phyloP scores from a whole-genome alignment of 352 stramenopile genomes.

The Phytophthora megakarya region DNA sequence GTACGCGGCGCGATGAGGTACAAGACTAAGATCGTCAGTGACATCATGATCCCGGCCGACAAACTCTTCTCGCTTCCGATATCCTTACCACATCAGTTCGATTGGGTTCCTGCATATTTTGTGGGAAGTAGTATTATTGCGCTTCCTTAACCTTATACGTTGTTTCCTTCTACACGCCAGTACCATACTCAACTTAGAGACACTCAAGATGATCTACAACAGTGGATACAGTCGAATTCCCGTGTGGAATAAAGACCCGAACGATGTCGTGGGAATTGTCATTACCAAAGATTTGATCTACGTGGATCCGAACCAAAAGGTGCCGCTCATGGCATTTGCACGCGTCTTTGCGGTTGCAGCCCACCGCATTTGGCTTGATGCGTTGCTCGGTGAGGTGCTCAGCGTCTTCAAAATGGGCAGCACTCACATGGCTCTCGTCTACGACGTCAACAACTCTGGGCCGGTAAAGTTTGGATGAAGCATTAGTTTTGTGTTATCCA shows the following conservation, averaged over 20 bases:
- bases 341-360: conserved; percentile 80
- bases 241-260: conserved; percentile 95
- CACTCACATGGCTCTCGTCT: conserved; percentile 73
- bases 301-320: conserved; percentile 67
- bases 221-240: conserved; percentile 94
- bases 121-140: conserved; percentile 16
- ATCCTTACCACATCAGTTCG: conserved; percentile 41
- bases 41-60: conserved; percentile 94
- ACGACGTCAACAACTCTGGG: conserved; percentile 82
- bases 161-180: conserved; percentile 40
- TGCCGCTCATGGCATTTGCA: conserved; percentile 91
- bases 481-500: neutral
- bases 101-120: neutral
- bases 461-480: conserved; percentile 46
- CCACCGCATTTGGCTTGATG: conserved; percentile 73
- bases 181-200: conserved; percentile 54
- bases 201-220: conserved; percentile 86
- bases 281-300: conserved; percentile 94
- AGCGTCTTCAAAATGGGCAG: conserved; percentile 80
- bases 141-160: conserved; percentile 38
- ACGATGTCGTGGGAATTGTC: conserved; percentile 96
- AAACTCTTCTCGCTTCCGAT: conserved; percentile 77
- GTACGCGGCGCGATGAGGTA: conserved; percentile 90
- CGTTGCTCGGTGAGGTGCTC: conserved; percentile 68
- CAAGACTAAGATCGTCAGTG: conserved; percentile 74